Percentiles rank a stretch among this genome's conserved stretches.
These are phyloP conservation scores for Phytophthora cajani DNA, from an alignment of 352 stramenopile species.

Conservation along the genomic window DNA sequence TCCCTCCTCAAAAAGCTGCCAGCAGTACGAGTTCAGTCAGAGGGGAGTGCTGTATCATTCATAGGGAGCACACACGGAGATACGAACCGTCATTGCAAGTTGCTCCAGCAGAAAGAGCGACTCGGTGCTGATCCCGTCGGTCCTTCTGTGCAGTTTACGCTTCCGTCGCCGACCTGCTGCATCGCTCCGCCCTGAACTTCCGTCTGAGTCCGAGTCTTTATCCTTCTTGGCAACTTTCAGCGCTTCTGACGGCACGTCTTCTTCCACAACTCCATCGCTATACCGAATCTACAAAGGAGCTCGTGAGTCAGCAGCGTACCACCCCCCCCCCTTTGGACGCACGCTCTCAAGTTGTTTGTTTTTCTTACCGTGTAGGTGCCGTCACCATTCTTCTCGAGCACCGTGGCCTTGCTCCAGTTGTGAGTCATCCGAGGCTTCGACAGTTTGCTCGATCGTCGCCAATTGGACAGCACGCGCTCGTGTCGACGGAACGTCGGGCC, in stretches of 20 bases:
- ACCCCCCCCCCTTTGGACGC: no score
- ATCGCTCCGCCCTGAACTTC: constrained; percentile 7
- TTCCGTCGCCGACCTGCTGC: background rate
- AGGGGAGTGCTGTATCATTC: no score
- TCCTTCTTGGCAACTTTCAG: constrained; percentile 30
- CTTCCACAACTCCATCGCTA: constrained; percentile 53
- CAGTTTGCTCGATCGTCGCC: constrained; percentile 49
- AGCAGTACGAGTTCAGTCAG: background rate
- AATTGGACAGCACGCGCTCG: constrained; percentile 41
- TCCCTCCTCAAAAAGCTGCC: constrained; percentile 61
- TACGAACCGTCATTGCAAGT: constrained; percentile 63
- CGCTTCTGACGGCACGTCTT: constrained; percentile 52
- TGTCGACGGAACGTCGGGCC: constrained; percentile 34
- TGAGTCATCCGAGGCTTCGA: constrained; percentile 37
- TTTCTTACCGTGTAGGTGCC: constrained; percentile 46
- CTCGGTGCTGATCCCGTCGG: constrained; percentile 39
- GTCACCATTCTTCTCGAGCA: constrained; percentile 46
- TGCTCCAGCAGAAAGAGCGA: constrained; percentile 70
- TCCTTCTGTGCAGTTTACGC: constrained; percentile 7
- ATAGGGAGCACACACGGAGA: background rate
- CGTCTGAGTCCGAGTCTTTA: constrained; percentile 12
- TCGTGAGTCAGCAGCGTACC: background rate
- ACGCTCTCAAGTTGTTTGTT: no score
- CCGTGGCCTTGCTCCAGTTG: constrained; percentile 38
- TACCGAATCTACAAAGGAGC: constrained; percentile 53